Evolutionary conservation across 306 rosid genomes (phyloP).

Genomic region (Trifolium dubium): DNA sequence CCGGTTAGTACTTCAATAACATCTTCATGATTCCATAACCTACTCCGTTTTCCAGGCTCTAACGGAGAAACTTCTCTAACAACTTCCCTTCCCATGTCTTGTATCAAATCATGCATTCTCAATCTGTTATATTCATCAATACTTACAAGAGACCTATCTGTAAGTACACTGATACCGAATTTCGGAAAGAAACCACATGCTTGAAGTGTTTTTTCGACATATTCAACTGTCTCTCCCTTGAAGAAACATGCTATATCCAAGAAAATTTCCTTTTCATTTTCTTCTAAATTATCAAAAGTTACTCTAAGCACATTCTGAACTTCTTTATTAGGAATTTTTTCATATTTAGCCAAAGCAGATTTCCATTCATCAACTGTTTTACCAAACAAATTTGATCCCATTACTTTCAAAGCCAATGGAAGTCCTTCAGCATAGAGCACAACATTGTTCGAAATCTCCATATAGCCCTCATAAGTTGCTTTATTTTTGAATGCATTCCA

Average conservation of each 20-base stretch:
- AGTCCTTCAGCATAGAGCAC: slow-evolving; percentile 46
- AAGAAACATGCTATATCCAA: slow-evolving; percentile 32
- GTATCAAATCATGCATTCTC: slow-evolving; percentile 56
- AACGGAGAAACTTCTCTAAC: slow-evolving; percentile 47
- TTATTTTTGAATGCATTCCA: slow-evolving; percentile 51
- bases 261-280: slow-evolving; percentile 29
- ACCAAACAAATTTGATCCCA: slow-evolving; percentile 45
- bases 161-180: slow-evolving; percentile 42
- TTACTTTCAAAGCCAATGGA: slow-evolving; percentile 50
- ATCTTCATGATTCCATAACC: slow-evolving; percentile 53
- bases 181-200: slow-evolving; percentile 41
- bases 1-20: slow-evolving; percentile 42
- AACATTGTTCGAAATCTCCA: slow-evolving; percentile 41
- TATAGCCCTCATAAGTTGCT: slow-evolving; percentile 23
- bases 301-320: slow-evolving; percentile 45
- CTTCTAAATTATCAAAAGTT: slow-evolving; percentile 29
- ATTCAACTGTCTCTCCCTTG: slow-evolving; percentile 22
- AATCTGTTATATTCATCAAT: slow-evolving; percentile 36
- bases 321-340: slow-evolving; percentile 37
- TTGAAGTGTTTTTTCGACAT: slow-evolving; percentile 41
- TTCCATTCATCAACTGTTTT: slow-evolving; percentile 43
- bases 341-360: slow-evolving; percentile 36
- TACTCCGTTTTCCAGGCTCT: slow-evolving; percentile 48
- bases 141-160: slow-evolving; percentile 48
- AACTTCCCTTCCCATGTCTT: slow-evolving; percentile 55